These are phyloP conservation scores for Knoxdaviesia proteae DNA, from an alignment of 2,329 filamentous ascomycete species.

Conservation along the genomic window DNA sequence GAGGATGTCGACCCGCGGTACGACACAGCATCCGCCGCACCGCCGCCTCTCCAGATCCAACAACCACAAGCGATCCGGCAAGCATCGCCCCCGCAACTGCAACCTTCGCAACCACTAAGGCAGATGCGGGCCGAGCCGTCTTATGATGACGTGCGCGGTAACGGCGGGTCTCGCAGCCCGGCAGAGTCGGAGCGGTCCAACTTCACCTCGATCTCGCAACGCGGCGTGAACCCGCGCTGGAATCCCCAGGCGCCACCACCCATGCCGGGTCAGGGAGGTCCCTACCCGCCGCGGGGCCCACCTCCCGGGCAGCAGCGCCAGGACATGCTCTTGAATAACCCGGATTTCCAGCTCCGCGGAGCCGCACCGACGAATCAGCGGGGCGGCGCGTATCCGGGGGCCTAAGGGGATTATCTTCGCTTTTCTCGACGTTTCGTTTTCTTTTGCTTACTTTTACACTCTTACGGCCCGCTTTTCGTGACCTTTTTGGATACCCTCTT, in stretches of 20 bases:
- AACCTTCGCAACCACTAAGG: constrained; percentile 8
- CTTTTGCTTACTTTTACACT: too few relatives aligned
- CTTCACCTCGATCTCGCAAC: constrained; percentile 79
- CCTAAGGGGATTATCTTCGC: neutral
- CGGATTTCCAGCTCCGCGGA: constrained; percentile 58
- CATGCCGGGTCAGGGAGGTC: constrained; percentile 20
- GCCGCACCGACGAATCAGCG: too few relatives aligned
- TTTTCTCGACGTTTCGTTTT: neutral
- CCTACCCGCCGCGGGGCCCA: constrained; percentile 14
- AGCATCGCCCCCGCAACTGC: constrained; percentile 6
- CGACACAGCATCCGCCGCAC: constrained; percentile 18
- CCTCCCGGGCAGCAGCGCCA: constrained; percentile 33
- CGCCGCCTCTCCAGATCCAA: constrained; percentile 5
- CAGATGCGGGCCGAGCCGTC: constrained; percentile 17
- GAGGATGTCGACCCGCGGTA: constrained; percentile 89
- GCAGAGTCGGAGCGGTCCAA: constrained; percentile 60
- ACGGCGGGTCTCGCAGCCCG: constrained; percentile 43
- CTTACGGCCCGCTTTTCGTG: too few relatives aligned
- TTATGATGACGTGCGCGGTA: constrained; percentile 40
- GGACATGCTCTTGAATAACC: constrained; percentile 63
- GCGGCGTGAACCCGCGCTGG: constrained; percentile 79
- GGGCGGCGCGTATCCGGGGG: too few relatives aligned
- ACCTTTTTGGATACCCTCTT: too few relatives aligned
- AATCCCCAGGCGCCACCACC: constrained; percentile 28
- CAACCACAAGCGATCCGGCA: too few relatives aligned